Conservation (phyloP, 2,329 filamentous ascomycete species). For the Ophiostoma angusticollis region DNA sequence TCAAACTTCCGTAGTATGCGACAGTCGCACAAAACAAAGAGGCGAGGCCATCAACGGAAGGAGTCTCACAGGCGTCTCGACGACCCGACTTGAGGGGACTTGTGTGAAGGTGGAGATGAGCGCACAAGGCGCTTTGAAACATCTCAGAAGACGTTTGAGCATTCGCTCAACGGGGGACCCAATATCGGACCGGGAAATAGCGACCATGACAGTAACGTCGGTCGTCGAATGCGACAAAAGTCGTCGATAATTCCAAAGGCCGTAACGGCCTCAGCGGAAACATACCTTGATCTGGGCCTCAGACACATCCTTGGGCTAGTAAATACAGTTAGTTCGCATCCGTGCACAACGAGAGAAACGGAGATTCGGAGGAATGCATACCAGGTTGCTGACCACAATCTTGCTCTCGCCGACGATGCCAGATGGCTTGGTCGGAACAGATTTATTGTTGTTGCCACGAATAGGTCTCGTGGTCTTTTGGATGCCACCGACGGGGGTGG, state of each 20-base stretch:
- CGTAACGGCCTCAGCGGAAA: slow-evolving; percentile 67
- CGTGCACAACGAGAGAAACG: background rate
- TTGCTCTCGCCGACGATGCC: slow-evolving; percentile 66
- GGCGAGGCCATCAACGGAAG: slow-evolving; percentile 27
- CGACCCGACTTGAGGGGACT: slow-evolving; percentile 9
- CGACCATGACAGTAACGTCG: slow-evolving; percentile 16
- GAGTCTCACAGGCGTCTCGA: slow-evolving; percentile 22
- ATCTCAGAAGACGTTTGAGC: slow-evolving; percentile 1
- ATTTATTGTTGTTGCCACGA: slow-evolving; percentile 46
- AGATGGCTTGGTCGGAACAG: slow-evolving; percentile 51
- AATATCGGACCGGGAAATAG: slow-evolving; percentile 10
- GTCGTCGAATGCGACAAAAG: slow-evolving; percentile 13
- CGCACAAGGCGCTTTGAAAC: slow-evolving; percentile 4
- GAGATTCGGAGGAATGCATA: slow-evolving; percentile 36
- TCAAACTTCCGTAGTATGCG: slow-evolving; percentile 36
- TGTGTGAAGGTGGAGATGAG: slow-evolving; percentile 7
- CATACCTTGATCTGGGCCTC: slow-evolving; percentile 99
- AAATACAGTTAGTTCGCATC: background rate
- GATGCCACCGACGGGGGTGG: slow-evolving; percentile 72
- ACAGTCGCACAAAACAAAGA: slow-evolving; percentile 13
- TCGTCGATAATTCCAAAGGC: slow-evolving; percentile 62
- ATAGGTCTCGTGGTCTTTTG: slow-evolving; percentile 59
- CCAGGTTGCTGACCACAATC: slow-evolving; percentile 97
- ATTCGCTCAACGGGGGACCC: background rate
- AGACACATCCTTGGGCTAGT: slow-evolving; percentile 85